phyloP scores from a whole-genome alignment of 73 alveolate species.

The Tetrahymena borealis region DNA sequence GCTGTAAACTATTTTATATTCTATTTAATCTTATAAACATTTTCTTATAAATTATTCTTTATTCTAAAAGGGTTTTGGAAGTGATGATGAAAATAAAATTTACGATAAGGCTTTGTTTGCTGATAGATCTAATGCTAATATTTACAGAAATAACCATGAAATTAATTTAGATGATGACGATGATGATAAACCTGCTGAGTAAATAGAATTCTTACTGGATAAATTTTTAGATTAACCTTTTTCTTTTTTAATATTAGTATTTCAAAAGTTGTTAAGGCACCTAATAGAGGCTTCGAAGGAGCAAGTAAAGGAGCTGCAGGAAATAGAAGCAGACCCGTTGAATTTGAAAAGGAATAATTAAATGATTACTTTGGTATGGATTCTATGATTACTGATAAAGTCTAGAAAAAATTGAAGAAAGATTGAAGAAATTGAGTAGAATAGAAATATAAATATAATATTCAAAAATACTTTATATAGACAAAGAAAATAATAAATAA shows the following conservation, averaged over 20 bases:
- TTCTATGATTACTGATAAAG: not conserved
- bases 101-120: not conserved
- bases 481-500: not conserved
- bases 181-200: conserved; percentile 1
- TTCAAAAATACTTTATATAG: not conserved
- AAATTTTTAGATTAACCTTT: not conserved
- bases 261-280: not conserved
- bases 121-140: not conserved
- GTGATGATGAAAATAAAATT: not conserved
- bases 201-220: not conserved
- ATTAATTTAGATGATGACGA: not conserved
- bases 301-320: not conserved
- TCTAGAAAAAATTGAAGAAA: not conserved
- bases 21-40: too few species aligned
- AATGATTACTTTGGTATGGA: not conserved
- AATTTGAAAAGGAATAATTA: not conserved
- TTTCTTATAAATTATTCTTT: too few species aligned
- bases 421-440: not conserved
- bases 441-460: too few species aligned
- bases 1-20: too few species aligned
- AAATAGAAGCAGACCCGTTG: not conserved
- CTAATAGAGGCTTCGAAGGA: not conserved
- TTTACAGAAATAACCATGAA: not conserved
- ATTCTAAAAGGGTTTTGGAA: not conserved
- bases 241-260: not conserved